These are phyloP conservation scores for Monilinia aucupariae DNA, from an alignment of 2,329 filamentous ascomycete genomes.

Conservation along the genomic window DNA sequence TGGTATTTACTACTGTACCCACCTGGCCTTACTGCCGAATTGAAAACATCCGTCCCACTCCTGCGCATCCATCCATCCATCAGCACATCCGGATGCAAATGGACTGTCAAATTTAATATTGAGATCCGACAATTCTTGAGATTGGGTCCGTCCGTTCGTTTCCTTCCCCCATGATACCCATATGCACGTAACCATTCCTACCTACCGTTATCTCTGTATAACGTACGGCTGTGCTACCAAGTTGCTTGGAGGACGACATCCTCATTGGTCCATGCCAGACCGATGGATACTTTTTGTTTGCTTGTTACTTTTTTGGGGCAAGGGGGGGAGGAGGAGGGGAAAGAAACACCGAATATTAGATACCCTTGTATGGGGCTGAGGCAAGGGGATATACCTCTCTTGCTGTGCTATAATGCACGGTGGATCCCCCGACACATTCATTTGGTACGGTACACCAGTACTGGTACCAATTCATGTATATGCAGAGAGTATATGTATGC, in stretches of 20 bases:
- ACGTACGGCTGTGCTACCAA: slow-evolving; percentile 1
- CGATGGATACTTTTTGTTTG: no score
- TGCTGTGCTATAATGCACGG: slow-evolving; percentile 1
- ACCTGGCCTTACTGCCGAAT: slow-evolving; percentile 9
- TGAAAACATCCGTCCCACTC: slow-evolving; percentile 5
- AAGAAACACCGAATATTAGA: background rate
- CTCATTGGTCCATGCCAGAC: background rate
- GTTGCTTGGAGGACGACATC: background rate
- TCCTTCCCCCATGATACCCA: slow-evolving; percentile 12
- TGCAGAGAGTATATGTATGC: background rate
- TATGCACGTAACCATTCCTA: slow-evolving; percentile 17
- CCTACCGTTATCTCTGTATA: slow-evolving; percentile 9
- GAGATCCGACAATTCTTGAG: slow-evolving; percentile 9
- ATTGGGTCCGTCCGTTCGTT: background rate
- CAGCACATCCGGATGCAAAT: background rate
- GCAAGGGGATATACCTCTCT: slow-evolving; percentile 11
- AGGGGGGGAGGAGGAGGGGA: no score
- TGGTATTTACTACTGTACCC: no score
- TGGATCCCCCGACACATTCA: background rate
- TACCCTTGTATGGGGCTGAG: slow-evolving; percentile 5
- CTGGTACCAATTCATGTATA: slow-evolving; percentile 12
- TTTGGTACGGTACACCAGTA: background rate
- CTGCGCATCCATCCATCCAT: no score
- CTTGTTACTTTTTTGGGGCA: background rate
- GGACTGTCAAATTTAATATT: background rate